Conservation (phyloP, 73 alveolate species). For the Tetrahymena borealis region DNA sequence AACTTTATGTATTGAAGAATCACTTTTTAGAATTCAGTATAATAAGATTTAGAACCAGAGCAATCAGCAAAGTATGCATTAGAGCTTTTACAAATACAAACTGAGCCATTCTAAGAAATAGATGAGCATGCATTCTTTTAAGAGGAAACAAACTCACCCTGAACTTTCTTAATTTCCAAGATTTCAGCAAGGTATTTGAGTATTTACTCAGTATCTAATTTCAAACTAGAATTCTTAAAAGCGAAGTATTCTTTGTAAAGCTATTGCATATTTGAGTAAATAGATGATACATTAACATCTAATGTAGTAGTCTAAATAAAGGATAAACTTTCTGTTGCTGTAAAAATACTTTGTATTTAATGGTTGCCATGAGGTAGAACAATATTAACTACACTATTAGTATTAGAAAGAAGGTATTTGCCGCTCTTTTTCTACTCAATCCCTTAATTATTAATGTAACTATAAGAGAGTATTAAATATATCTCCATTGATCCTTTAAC, state of each 20-base stretch:
- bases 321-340: neutral
- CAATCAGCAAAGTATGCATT: neutral
- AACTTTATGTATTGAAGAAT: neutral
- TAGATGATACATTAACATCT: neutral
- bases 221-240: neutral
- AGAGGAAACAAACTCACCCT: neutral
- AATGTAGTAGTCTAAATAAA: neutral
- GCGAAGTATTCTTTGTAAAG: neutral
- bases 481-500: neutral
- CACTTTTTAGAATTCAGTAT: neutral
- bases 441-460: neutral
- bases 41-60: neutral
- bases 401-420: neutral
- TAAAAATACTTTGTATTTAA: neutral
- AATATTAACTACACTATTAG: neutral
- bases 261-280: neutral
- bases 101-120: neutral
- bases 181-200: neutral
- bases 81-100: neutral
- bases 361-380: neutral
- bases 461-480: neutral
- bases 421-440: neutral
- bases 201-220: neutral
- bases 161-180: neutral
- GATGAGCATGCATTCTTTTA: neutral